A percentile compares a stretch with the other conserved stretches of the same genome.
Evolutionary conservation across 2,329 filamentous ascomycete species (phyloP).

Genomic region (Botrytis sinoallii): DNA sequence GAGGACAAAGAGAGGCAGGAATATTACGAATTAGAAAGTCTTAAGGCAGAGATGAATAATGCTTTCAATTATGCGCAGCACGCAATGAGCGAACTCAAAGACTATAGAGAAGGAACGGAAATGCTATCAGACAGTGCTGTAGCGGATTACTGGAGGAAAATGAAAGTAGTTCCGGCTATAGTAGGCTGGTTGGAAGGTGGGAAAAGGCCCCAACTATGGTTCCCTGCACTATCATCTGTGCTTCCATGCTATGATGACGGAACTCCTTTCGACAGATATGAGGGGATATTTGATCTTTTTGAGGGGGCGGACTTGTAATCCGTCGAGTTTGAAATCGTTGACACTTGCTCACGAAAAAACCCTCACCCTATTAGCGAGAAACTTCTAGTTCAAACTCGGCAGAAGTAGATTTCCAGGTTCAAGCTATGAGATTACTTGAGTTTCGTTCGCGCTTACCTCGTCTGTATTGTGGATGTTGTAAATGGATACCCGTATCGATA

Average conservation of each 20-base stretch:
- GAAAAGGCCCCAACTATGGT: background rate
- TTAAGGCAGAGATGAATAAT: background rate
- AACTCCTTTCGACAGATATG: background rate
- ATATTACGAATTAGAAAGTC: no score
- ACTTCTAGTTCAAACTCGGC: accelerated
- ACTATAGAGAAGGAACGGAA: background rate
- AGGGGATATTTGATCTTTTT: background rate
- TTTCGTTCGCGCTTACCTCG: background rate
- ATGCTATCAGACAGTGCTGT: background rate
- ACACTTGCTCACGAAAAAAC: background rate
- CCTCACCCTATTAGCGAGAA: no score
- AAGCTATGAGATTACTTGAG: no score
- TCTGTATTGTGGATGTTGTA: background rate
- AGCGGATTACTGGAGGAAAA: background rate
- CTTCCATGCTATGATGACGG: background rate
- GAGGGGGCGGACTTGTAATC: background rate
- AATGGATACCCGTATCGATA: background rate
- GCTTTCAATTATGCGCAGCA: background rate
- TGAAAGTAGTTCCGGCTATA: background rate
- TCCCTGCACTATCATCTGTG: background rate
- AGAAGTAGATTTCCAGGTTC: background rate
- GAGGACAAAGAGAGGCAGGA: background rate
- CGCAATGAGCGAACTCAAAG: background rate
- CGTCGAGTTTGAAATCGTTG: background rate
- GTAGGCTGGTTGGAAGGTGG: background rate